Conservation (phyloP, 352 stramenopile species). For the Phytophthora nicotianae region DNA sequence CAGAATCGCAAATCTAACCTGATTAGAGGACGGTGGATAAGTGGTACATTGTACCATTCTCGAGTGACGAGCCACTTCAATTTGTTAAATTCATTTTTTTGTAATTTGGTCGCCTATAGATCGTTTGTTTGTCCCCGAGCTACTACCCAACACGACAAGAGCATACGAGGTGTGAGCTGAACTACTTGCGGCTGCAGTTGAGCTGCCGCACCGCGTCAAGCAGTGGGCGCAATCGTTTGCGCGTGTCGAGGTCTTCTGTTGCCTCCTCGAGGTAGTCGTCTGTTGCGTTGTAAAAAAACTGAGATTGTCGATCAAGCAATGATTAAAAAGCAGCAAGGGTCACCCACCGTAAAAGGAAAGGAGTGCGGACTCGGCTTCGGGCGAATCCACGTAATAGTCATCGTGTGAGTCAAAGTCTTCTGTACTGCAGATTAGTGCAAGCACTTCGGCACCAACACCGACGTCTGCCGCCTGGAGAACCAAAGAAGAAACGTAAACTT, state of each 20-base stretch:
- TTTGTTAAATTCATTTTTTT: conserved; percentile 1
- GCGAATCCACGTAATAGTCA: conserved; percentile 56
- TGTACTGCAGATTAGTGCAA: conserved; percentile 57
- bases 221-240: conserved; percentile 75
- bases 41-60: conserved; percentile 7
- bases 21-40: conserved; percentile 10
- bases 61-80: conserved; percentile 20
- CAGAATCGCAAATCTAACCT: conserved; percentile 22
- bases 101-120: conserved; percentile 8
- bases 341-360: conserved; percentile 57
- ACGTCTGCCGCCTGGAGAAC: conserved; percentile 48
- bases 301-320: not conserved
- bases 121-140: not conserved
- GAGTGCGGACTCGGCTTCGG: conserved; percentile 60
- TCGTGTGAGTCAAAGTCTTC: conserved; percentile 36
- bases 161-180: not conserved
- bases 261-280: conserved; percentile 76
- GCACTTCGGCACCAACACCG: conserved; percentile 60
- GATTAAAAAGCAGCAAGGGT: not conserved
- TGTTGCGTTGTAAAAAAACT: conserved; percentile 20
- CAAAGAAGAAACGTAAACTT: not conserved
- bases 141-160: not conserved
- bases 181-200: conserved; percentile 35
- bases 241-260: conserved; percentile 62
- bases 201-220: conserved; percentile 62